A percentile compares a stretch with the other conserved stretches of the same genome.
phyloP scores from a whole-genome alignment of 2,329 filamentous ascomycete species.

The Exophiala sideris region DNA sequence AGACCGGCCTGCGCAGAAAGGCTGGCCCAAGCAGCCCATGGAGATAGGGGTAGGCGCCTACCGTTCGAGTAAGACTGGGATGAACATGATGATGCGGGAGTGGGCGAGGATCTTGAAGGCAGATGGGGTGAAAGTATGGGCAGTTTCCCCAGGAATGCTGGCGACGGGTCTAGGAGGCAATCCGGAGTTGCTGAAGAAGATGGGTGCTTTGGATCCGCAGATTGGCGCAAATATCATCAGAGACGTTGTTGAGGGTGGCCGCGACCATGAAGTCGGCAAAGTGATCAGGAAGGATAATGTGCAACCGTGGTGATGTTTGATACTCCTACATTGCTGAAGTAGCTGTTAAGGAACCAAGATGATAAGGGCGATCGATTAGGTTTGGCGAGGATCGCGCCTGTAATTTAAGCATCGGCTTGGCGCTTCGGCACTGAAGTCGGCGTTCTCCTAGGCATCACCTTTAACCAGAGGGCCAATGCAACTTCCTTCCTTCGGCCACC shows the following conservation, averaged over 20 bases:
- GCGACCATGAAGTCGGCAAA: slow-evolving; percentile 35
- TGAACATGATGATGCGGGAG: slow-evolving; percentile 52
- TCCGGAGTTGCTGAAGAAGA: slow-evolving; percentile 28
- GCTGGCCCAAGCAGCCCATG: slow-evolving; percentile 43
- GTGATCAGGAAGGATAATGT: slow-evolving; percentile 31
- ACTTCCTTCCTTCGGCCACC: too few relatives aligned
- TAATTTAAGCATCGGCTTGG: too few relatives aligned
- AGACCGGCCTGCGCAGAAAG: slow-evolving; percentile 43
- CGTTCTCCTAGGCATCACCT: too few relatives aligned
- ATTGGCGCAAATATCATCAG: slow-evolving; percentile 32
- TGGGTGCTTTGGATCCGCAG: slow-evolving; percentile 32
- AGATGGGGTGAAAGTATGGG: slow-evolving; percentile 52
- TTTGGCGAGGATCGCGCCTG: too few relatives aligned
- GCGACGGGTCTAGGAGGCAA: slow-evolving; percentile 44
- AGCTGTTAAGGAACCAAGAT: too few relatives aligned
- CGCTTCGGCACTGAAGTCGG: too few relatives aligned
- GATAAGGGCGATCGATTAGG: too few relatives aligned
- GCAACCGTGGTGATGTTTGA: slow-evolving; percentile 16
- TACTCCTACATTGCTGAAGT: too few relatives aligned
- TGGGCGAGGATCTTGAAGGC: slow-evolving; percentile 42
- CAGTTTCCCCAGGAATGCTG: slow-evolving; percentile 49
- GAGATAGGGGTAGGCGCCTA: slow-evolving; percentile 33
- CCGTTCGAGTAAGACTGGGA: slow-evolving; percentile 41
- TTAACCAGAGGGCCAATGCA: too few relatives aligned
- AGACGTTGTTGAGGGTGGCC: slow-evolving; percentile 30